Base-by-base conservation (phyloP, 768 basidiomycete species). In the Termitomyces sp. region DNA sequence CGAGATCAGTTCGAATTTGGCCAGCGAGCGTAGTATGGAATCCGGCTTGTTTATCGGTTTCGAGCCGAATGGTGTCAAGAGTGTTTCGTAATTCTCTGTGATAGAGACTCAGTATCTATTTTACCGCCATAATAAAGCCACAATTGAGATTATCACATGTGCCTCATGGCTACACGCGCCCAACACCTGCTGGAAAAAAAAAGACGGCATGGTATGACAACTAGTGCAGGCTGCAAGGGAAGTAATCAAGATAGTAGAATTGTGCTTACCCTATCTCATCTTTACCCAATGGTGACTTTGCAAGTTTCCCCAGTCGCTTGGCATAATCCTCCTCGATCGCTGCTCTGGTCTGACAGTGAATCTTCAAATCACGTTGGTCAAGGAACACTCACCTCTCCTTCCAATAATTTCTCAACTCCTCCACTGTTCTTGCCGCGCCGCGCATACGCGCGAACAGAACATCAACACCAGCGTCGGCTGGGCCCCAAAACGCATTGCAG, bases 401-500 rank as follows among this genome's bases (percentile, higher is more conserved):
- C 92, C 94, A 97, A 66, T 91, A 95, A 44, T 75, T 82, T 63
- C 80, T 82, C 49, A 98, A 68, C 61, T 98, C 97, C 48, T 98
- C 96, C 75, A 90, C 84, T 1, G 94, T 94, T 69, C 91, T 81
- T 18, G 81, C 71, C 14, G 90, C 91, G 20, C 92, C 92, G 9
- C 93, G 80, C 86, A 96, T 90, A 59, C 93, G 82, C 32, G 93
- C 88, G 69, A 92, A 90, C 32, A 98, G 77, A 46, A 95, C 92
- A 65, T 96, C 92, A 60, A 92, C 93, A 16, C 94, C 94, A 39
- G 81, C 88, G 76, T 97, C 94, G 29, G 79, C 83, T 20, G 80
- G 64, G 12, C 93, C 93, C 97, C 97, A 98, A 75, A 98, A 98
- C 2, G 93, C 84, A 72, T 98, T 99, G 72, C 95, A 98, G 73